Evolutionary conservation across 805 yeast species (phyloP).

Genomic region (Wickerhamiella occidentalis): DNA sequence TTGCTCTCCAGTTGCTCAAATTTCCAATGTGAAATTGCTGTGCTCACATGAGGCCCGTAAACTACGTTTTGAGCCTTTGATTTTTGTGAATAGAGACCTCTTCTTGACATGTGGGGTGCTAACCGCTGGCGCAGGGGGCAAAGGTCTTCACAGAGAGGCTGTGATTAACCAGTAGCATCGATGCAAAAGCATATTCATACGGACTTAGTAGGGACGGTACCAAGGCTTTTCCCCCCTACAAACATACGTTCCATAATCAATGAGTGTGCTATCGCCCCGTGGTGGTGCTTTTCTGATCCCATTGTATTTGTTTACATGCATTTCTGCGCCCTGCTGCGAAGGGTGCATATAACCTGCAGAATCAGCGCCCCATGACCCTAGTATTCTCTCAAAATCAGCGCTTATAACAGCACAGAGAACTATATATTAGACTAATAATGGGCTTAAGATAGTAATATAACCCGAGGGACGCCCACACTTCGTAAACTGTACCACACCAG

Average conservation of each 20-base stretch:
- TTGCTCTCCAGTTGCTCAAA: constrained; percentile 7
- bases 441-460: too few relatives aligned
- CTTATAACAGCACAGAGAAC: too few relatives aligned
- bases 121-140: not conserved
- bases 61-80: constrained; percentile 17
- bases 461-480: not conserved
- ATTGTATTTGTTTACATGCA: not conserved
- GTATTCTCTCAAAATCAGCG: not conserved
- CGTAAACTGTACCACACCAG: not conserved
- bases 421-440: too few relatives aligned
- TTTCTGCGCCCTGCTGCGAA: not conserved
- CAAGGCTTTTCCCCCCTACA: too few relatives aligned
- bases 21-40: constrained; percentile 18
- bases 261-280: not conserved
- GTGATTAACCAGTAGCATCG: too few relatives aligned
- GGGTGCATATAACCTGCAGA: not conserved
- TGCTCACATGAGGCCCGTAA: constrained; percentile 22
- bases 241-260: too few relatives aligned
- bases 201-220: too few relatives aligned
- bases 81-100: constrained; percentile 11
- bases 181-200: too few relatives aligned
- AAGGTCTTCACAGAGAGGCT: not conserved
- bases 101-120: constrained; percentile 7
- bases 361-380: not conserved
- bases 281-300: not conserved